phyloP scores from a whole-genome alignment of 2,329 filamentous ascomycete species.

The Colletotrichum tropicale region DNA sequence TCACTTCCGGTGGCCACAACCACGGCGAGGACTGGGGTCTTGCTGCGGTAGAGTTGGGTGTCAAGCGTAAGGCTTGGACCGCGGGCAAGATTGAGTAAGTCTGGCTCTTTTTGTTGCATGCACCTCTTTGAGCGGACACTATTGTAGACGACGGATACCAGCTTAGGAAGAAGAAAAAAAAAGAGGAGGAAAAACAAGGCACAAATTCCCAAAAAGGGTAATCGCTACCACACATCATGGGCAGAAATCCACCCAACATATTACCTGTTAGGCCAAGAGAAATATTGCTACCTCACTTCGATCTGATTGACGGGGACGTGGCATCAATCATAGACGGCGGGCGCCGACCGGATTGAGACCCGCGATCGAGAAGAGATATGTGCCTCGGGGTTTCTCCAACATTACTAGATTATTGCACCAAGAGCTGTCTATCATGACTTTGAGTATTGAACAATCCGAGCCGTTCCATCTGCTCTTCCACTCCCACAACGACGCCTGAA shows the following conservation, averaged over 20 bases:
- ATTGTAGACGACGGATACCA: neutral
- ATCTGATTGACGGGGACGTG: neutral
- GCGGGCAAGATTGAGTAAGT: slow-evolving; percentile 64
- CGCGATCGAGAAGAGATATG: neutral
- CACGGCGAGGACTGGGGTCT: slow-evolving; percentile 96
- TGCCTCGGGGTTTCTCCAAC: neutral
- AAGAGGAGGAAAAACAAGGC: neutral
- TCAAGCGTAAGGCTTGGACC: slow-evolving; percentile 85
- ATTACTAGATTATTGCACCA: slow-evolving; percentile 19
- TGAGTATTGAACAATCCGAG: slow-evolving; percentile 1
- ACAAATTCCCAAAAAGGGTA: neutral
- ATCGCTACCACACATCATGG: neutral
- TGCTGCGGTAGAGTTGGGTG: slow-evolving; percentile 91
- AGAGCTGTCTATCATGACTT: slow-evolving; percentile 17
- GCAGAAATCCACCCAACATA: neutral
- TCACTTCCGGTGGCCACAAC: slow-evolving; percentile 76
- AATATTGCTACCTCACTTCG: neutral
- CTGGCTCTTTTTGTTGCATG: neutral
- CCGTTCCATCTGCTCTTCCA: slow-evolving; percentile 6
- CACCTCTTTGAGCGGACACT: neutral
- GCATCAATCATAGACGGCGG: neutral
- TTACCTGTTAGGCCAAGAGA: neutral
- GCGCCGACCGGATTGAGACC: neutral
- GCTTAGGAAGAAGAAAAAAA: neutral
- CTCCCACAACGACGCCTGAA: neutral